Evolutionary conservation across 2,329 filamentous ascomycete genomes (phyloP).

Genomic region (Tetracladium maxilliforme): DNA sequence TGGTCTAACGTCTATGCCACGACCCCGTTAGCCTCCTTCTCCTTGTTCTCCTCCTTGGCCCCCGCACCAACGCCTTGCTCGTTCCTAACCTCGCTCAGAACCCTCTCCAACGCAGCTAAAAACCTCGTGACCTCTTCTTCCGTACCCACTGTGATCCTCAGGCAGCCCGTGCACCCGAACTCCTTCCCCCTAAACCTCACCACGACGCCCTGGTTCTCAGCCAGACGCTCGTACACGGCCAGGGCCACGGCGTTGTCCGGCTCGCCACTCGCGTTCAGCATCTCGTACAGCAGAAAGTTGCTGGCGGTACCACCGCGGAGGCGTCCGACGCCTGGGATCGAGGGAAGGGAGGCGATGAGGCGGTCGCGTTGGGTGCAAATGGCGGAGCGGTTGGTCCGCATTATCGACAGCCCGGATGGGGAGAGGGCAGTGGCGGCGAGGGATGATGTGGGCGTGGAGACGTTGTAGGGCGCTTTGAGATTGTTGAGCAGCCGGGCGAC

Average conservation of each 20-base stretch:
- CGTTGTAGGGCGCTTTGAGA: constrained; percentile 93
- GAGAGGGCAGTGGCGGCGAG: constrained; percentile 63
- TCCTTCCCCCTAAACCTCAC: constrained; percentile 91
- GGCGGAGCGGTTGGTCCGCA: constrained; percentile 54
- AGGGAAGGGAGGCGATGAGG: constrained; percentile 57
- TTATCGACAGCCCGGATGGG: constrained; percentile 51
- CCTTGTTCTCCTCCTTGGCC: constrained; percentile 5
- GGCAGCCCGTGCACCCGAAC: constrained; percentile 72
- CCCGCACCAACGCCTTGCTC: constrained; percentile 2
- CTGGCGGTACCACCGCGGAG: constrained; percentile 67
- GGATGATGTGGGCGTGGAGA: constrained; percentile 74
- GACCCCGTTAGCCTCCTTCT: constrained; percentile 8
- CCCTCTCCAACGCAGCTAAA: constrained; percentile 44
- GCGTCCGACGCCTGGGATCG: constrained; percentile 62
- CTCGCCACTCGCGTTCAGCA: constrained; percentile 56
- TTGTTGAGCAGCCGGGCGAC: constrained; percentile 76
- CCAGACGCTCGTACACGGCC: constrained; percentile 70
- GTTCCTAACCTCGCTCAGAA: constrained; percentile 11
- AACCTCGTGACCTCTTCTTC: constrained; percentile 74
- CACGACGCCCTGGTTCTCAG: constrained; percentile 77
- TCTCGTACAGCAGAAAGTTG: constrained; percentile 87
- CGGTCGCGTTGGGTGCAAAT: constrained; percentile 68
- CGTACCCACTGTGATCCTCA: constrained; percentile 87
- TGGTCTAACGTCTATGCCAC: constrained; percentile 12
- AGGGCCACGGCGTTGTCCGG: constrained; percentile 70